A percentile compares a stretch with the other conserved stretches of the same genome.
Evolutionary conservation across 169 alveolate species (phyloP).

Genomic region (Perkinsus marinus): DNA sequence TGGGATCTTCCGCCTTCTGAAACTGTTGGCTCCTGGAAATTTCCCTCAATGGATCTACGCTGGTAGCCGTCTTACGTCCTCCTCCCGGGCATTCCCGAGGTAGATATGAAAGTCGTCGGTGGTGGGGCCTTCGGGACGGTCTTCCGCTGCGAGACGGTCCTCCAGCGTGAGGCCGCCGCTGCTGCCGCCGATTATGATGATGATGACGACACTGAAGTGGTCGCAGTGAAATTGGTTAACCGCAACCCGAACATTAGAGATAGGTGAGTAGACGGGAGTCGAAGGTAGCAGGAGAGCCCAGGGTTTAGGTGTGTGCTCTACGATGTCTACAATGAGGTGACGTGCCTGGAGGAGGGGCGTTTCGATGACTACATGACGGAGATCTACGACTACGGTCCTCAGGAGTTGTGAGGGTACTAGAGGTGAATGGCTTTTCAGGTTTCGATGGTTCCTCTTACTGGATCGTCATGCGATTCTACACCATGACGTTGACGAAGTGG

Average conservation of each 20-base stretch:
- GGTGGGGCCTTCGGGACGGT: constrained; percentile 71
- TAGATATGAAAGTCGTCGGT: constrained; percentile 55
- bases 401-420: background rate
- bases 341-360: constrained; percentile 62
- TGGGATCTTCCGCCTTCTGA: constrained; percentile 4
- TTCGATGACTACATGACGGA: constrained; percentile 59
- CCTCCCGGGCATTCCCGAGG: constrained; percentile 45
- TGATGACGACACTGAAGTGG: constrained; percentile 15
- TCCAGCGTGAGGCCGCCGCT: too few relatives aligned
- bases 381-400: constrained; percentile 48
- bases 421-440: constrained; percentile 20
- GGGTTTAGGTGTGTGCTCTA: constrained; percentile 62
- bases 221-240: background rate
- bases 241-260: background rate
- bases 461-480: constrained; percentile 65
- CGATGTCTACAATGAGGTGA: constrained; percentile 64
- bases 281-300: constrained; percentile 44
- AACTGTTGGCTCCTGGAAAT: constrained; percentile 22
- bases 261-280: too few relatives aligned
- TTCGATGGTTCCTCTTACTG: constrained; percentile 53
- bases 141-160: constrained; percentile 45
- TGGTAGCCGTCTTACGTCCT: constrained; percentile 39
- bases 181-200: constrained; percentile 54
- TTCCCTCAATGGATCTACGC: constrained; percentile 36
- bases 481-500: constrained; percentile 60